Base-by-base conservation (phyloP, 2,329 filamentous ascomycete species). In the Sporothrix euskadiensis region DNA sequence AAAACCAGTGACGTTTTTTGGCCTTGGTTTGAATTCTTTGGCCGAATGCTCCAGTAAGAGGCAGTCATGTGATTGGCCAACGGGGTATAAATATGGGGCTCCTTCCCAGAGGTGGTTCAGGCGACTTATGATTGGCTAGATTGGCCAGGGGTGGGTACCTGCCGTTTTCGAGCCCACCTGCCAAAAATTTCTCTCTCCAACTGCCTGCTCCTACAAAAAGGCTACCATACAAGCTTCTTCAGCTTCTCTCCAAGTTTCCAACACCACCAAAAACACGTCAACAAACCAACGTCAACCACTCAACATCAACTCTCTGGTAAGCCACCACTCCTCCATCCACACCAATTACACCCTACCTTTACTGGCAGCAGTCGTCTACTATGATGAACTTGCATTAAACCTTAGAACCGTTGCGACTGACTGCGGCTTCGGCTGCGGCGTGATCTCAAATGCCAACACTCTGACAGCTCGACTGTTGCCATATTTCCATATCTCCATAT, bases 321-420 rank as follows among this genome's bases (percentile, higher is more conserved):
- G 54, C 22, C 22, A 44, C 14, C 14, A 5, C 41, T 49, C 10
- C 32, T 63, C 26, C 8, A 26, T n/a, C 5, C 35, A 16, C 26
- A 3, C 26, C 3, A 44, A 8, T 16, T 3, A 3, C 9, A 4
- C 16, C 6, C 30, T 32, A 35, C 32, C 39, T n/a, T 41, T 39
- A 22, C 35, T 32, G 19, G 49, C 59, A 30, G 47, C 44, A 57
- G 30, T 52, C 12, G 26, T 22, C 26, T 61, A 12, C 73, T 74
- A 83, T 87, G 85, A 87, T 87, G 85, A 87, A 81, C 82, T 79
- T 80, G 79, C 54, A 81, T 83, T 81, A 83, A 82, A 83, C 80
- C 79, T 83, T 83, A 87, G 85, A 87, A 87, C 85, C 85, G 85
- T 86, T 87, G 85, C 86, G 85, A 87, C 83, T 87, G 85, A 88